These are phyloP conservation scores for Collybiopsis luxurians DNA, from an alignment of 768 basidiomycete genomes.

Conservation along the genomic window DNA sequence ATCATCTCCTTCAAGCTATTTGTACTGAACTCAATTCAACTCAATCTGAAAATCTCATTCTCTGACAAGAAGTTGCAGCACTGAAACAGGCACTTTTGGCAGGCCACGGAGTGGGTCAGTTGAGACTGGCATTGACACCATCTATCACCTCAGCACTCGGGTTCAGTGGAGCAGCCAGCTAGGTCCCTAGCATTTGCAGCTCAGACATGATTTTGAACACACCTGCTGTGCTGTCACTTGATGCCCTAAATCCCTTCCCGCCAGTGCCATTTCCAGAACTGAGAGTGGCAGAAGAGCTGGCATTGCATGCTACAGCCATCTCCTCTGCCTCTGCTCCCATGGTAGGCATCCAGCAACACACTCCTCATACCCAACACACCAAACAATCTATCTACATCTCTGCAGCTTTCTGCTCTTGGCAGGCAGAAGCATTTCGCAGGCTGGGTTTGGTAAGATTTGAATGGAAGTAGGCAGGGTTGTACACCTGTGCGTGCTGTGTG, in stretches of 20 bases:
- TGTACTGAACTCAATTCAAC: slow-evolving; percentile 78
- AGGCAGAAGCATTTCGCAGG: slow-evolving; percentile 67
- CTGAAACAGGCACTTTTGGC: slow-evolving; percentile 74
- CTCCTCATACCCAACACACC: slow-evolving; percentile 66
- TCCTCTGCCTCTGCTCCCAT: no score
- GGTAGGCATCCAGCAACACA: slow-evolving; percentile 10
- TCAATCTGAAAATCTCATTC: slow-evolving; percentile 80
- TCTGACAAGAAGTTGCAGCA: slow-evolving; percentile 70
- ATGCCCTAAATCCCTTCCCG: slow-evolving; percentile 43
- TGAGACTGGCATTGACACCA: not conserved
- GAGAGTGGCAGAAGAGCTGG: slow-evolving; percentile 35
- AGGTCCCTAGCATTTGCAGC: slow-evolving; percentile 10
- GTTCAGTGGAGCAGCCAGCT: slow-evolving; percentile 32
- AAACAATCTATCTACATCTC: slow-evolving; percentile 72
- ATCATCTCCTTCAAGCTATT: slow-evolving; percentile 86
- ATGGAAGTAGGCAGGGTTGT: slow-evolving; percentile 53
- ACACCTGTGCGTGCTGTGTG: slow-evolving; percentile 85
- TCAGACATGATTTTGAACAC: slow-evolving; percentile 28
- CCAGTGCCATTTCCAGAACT: slow-evolving; percentile 45
- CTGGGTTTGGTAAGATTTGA: slow-evolving; percentile 5
- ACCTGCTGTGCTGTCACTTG: slow-evolving; percentile 27
- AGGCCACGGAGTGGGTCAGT: slow-evolving; percentile 42
- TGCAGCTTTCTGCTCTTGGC: slow-evolving; percentile 51
- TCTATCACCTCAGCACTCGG: not conserved
- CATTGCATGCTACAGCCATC: slow-evolving; percentile 14